Percentiles rank a stretch among this genome's conserved stretches.
phyloP scores from a whole-genome alignment of 169 alveolate genomes.

The Plasmodium coatneyi region DNA sequence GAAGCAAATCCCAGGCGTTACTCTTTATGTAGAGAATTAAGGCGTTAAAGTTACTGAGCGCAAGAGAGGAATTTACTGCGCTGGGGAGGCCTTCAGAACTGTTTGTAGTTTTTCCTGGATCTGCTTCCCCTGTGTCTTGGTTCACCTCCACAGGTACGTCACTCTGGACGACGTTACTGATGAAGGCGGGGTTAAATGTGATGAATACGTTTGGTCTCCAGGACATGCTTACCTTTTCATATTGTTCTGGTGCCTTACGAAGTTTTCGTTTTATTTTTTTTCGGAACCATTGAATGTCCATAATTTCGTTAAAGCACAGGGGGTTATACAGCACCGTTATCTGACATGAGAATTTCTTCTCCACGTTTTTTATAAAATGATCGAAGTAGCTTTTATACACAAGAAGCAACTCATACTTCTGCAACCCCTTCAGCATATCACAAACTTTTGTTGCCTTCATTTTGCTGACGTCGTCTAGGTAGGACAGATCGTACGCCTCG shows the following conservation, averaged over 20 bases:
- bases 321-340: constrained; percentile 38
- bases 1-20: constrained; percentile 18
- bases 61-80: neutral
- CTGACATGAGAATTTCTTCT: constrained; percentile 19
- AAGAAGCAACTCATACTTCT: constrained; percentile 14
- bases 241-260: neutral
- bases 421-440: neutral
- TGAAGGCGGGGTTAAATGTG: constrained; percentile 9
- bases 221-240: constrained; percentile 11
- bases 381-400: constrained; percentile 11
- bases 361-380: constrained; percentile 18
- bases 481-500: neutral
- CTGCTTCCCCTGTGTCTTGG: neutral
- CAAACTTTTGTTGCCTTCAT: neutral
- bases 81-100: neutral
- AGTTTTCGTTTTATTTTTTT: constrained; percentile 23
- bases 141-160: neutral
- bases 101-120: neutral
- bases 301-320: constrained; percentile 10
- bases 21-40: constrained; percentile 26
- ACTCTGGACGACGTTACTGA: neutral
- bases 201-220: constrained; percentile 34
- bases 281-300: neutral
- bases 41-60: constrained; percentile 29
- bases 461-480: constrained; percentile 8